Evolutionary conservation across 176 grass and related monocot species (phyloP).

Genomic region (Cymbopogon citratus): DNA sequence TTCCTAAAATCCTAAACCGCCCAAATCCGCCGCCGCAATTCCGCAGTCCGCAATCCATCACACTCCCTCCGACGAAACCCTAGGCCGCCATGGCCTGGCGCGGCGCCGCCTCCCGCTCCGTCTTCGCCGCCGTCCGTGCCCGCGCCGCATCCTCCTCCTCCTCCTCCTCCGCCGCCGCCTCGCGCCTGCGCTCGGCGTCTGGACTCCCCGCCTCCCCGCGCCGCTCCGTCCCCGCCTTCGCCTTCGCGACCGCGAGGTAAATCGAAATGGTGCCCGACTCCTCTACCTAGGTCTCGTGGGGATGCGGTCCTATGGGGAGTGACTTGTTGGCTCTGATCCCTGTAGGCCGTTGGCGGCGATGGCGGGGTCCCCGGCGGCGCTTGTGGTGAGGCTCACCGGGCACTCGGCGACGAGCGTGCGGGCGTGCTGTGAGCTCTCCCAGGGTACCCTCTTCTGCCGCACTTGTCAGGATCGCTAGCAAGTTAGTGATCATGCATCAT

Average conservation of each 20-base stretch:
- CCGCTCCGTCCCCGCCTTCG: constrained; percentile 14
- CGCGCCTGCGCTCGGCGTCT: constrained; percentile 16
- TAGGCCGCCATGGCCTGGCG: constrained; percentile 61
- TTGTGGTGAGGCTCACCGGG: constrained; percentile 50
- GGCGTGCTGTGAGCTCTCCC: constrained; percentile 86
- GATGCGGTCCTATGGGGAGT: background rate
- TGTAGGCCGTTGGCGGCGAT: constrained; percentile 59
- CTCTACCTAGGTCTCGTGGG: background rate
- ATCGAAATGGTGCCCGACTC: background rate
- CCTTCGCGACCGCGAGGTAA: constrained; percentile 50
- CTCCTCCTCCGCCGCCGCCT: background rate
- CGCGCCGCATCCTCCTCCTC: constrained; percentile 1
- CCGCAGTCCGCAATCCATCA: background rate
- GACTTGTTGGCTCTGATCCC: background rate
- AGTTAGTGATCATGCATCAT: constrained; percentile 51
- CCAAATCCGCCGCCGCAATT: background rate
- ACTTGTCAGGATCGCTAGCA: constrained; percentile 99
- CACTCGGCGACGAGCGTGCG: constrained; percentile 56
- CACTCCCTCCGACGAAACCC: constrained; percentile 9
- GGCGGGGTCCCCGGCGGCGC: constrained; percentile 39
- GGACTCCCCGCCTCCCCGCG: constrained; percentile 12
- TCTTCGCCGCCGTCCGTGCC: constrained; percentile 41
- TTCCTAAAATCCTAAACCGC: constrained; percentile 52
- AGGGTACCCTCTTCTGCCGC: constrained; percentile 94
- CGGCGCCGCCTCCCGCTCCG: constrained; percentile 55